These are phyloP conservation scores for Sporothrix pseudoabietina DNA, from an alignment of 2,329 filamentous ascomycete species.

Conservation along the genomic window DNA sequence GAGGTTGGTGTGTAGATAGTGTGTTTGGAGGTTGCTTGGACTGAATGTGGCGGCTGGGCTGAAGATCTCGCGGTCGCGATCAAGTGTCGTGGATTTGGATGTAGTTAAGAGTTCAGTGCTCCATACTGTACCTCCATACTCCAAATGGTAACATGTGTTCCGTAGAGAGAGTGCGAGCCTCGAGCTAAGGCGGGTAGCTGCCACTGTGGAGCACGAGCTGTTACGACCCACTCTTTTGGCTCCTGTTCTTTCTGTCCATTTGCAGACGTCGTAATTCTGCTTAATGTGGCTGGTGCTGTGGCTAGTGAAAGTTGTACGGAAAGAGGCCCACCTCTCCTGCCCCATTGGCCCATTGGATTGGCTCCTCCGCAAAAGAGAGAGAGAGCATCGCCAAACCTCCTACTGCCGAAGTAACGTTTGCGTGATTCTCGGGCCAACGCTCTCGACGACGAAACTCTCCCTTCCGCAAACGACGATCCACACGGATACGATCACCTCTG, in stretches of 20 bases:
- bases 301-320: conserved; percentile 20
- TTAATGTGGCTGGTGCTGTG: conserved; percentile 35
- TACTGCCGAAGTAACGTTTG: conserved; percentile 8
- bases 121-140: too few species aligned
- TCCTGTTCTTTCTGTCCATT: conserved; percentile 29
- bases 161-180: neutral
- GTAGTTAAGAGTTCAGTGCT: neutral
- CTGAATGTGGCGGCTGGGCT: neutral
- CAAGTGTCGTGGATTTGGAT: conserved; percentile 14
- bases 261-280: conserved; percentile 35
- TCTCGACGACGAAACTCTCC: conserved; percentile 11
- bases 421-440: conserved; percentile 1
- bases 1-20: neutral
- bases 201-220: conserved; percentile 20
- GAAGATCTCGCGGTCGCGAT: neutral
- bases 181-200: conserved; percentile 24
- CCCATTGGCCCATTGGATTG: conserved; percentile 12
- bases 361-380: conserved; percentile 3
- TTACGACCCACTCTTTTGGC: neutral
- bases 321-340: conserved; percentile 22
- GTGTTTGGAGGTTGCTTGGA: too few species aligned
- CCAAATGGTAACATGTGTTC: conserved; percentile 27
- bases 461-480: neutral
- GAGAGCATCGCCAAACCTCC: conserved; percentile 19
- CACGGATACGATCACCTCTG: neutral